Evolutionary conservation across 305 asterid species (phyloP).

Genomic region (Withania somnifera): DNA sequence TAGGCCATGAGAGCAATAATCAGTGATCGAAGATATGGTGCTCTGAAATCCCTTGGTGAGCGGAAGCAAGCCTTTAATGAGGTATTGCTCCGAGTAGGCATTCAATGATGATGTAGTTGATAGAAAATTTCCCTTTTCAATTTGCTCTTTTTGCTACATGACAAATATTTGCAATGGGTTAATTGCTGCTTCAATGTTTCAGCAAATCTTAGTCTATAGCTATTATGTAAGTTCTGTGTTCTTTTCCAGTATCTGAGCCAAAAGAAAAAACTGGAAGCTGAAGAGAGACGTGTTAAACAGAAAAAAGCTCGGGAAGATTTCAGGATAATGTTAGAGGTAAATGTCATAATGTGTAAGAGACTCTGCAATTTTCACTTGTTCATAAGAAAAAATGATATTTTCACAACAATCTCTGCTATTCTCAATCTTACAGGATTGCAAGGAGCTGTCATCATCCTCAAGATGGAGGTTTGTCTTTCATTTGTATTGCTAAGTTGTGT

Average conservation of each 20-base stretch:
- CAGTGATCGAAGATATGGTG: slow-evolving; percentile 80
- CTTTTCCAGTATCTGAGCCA: slow-evolving; percentile 59
- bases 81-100: slow-evolving; percentile 30
- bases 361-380: background rate
- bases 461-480: slow-evolving; percentile 75
- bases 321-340: slow-evolving; percentile 76
- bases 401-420: slow-evolving; percentile 1
- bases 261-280: slow-evolving; percentile 79
- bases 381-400: slow-evolving; percentile 1
- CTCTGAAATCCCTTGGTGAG: slow-evolving; percentile 71
- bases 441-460: slow-evolving; percentile 56
- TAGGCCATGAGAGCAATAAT: slow-evolving; percentile 89
- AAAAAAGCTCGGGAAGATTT: slow-evolving; percentile 77
- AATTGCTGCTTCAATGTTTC: slow-evolving; percentile 7
- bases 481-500: background rate
- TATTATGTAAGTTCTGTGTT: slow-evolving; percentile 2
- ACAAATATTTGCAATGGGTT: background rate
- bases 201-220: slow-evolving; percentile 2
- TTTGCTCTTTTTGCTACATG: background rate
- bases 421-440: slow-evolving; percentile 50
- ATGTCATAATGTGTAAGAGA: slow-evolving; percentile 1
- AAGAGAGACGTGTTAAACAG: slow-evolving; percentile 75
- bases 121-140: slow-evolving; percentile 11
- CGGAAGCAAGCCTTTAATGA: slow-evolving; percentile 82
- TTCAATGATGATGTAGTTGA: slow-evolving; percentile 14